Evolutionary conservation across 2,329 filamentous ascomycete species (phyloP).

Genomic region (Xylariales sp.): DNA sequence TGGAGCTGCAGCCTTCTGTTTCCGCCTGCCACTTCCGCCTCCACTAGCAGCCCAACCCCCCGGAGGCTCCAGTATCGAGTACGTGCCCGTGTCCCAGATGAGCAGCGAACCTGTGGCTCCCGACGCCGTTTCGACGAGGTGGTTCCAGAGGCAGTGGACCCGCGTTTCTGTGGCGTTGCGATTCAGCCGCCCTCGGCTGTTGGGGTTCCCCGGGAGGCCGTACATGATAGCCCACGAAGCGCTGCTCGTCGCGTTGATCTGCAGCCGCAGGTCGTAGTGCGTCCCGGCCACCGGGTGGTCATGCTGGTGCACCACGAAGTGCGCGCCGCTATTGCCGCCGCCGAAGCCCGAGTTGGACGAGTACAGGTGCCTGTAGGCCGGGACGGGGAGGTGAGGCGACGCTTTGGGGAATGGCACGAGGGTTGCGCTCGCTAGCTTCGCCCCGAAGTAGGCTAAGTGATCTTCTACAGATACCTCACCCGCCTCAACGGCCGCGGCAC

Average conservation of each 20-base stretch:
- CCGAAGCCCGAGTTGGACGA: conserved; percentile 21
- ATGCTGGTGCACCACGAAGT: conserved; percentile 71
- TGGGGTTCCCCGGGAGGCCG: conserved; percentile 54
- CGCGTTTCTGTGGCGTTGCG: conserved; percentile 59
- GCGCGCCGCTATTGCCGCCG: conserved; percentile 38
- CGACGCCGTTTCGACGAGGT: conserved; percentile 56
- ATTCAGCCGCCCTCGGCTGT: conserved; percentile 46
- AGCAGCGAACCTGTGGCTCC: conserved; percentile 51
- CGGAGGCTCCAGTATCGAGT: conserved; percentile 49
- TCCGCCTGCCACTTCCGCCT: no score
- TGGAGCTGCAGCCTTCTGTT: conserved; percentile 24
- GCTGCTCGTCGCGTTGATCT: conserved; percentile 64
- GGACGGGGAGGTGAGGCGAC: conserved; percentile 28
- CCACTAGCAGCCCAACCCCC: no score
- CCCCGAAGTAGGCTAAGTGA: conserved; percentile 34
- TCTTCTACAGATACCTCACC: conserved; percentile 30
- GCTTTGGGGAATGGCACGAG: conserved; percentile 14
- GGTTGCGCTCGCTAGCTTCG: conserved; percentile 23
- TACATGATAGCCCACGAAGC: conserved; percentile 64
- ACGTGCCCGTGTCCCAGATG: conserved; percentile 60
- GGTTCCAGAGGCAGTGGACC: conserved; percentile 59
- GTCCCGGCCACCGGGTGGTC: conserved; percentile 66
- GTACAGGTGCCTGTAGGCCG: conserved; percentile 32
- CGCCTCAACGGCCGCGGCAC: conserved; percentile 35
- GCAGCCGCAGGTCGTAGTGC: conserved; percentile 66